A percentile compares a stretch with the other conserved stretches of the same genome.
Evolutionary conservation across 169 alveolate genomes (phyloP).

Genomic region (Condylostoma magnum): DNA sequence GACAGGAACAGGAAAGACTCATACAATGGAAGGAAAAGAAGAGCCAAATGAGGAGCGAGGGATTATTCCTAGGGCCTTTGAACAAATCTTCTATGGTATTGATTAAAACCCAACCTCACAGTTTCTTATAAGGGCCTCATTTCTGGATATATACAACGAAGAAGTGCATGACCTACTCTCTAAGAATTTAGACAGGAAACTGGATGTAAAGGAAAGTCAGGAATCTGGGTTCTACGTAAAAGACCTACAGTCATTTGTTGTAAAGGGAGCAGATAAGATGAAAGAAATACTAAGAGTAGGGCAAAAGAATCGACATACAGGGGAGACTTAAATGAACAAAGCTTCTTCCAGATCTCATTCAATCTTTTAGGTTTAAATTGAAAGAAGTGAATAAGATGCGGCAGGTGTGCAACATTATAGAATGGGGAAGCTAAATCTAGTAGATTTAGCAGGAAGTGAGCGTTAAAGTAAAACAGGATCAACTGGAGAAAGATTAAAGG

Average conservation of each 20-base stretch:
- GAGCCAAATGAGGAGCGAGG: slow-evolving; percentile 73
- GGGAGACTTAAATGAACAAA: slow-evolving; percentile 70
- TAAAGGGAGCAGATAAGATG: slow-evolving; percentile 83
- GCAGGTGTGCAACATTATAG: slow-evolving; percentile 64
- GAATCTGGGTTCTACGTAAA: slow-evolving; percentile 89
- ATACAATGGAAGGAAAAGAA: slow-evolving; percentile 70
- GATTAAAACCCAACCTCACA: slow-evolving; percentile 49
- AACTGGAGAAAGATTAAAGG: slow-evolving; percentile 85
- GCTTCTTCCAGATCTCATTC: slow-evolving; percentile 89
- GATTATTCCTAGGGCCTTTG: slow-evolving; percentile 90
- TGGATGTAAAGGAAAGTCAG: slow-evolving; percentile 87
- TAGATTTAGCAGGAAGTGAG: slow-evolving; percentile 93
- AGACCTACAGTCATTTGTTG: slow-evolving; percentile 82
- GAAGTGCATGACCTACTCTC: slow-evolving; percentile 82
- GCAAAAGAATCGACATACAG: slow-evolving; percentile 33
- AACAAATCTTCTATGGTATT: slow-evolving; percentile 83
- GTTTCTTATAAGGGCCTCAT: slow-evolving; percentile 77
- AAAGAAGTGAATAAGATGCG: slow-evolving; percentile 61
- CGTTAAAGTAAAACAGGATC: slow-evolving; percentile 68
- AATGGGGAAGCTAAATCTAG: slow-evolving; percentile 89
- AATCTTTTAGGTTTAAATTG: slow-evolving; percentile 83
- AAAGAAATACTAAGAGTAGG: slow-evolving; percentile 32
- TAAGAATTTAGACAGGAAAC: slow-evolving; percentile 66
- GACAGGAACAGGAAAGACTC: slow-evolving; percentile 50
- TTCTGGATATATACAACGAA: slow-evolving; percentile 88